Evolutionary conservation across 139 green algal species (phyloP), one percentile per base, ranked within the genome.

Genomic region (Micractinium conductrix): DNA sequence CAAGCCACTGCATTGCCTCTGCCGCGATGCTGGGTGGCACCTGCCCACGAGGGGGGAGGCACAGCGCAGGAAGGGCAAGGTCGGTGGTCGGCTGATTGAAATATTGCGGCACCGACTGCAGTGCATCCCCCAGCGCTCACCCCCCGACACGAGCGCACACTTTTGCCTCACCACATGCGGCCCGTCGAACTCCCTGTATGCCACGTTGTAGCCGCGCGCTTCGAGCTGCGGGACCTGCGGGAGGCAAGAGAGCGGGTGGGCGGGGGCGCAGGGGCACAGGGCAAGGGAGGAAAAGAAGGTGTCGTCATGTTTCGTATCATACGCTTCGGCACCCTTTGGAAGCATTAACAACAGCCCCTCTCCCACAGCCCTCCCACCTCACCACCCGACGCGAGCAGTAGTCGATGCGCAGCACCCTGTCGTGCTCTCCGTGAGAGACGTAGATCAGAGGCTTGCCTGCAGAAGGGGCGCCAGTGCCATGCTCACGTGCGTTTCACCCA

Each of bases 381-480:
- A 50, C 75, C 24, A 79, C 12, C 16, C 50, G 35, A 17, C 40
- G 44, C 16, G 53, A 62, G 74, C 40, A 70, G 45, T 83, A 81
- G 65, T 76, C 65, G 22, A 84, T 79, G 17, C 60, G 48, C 28
- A 87, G 79, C 58, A 87, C 62, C 19, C 65, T 38, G 50, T 87
- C 83, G 19, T 84, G 67, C 17, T 40, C 37, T 26, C 83, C 83
- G 12, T 74, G 62, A 2, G 75, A 84, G 3, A 87, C 42, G 40
- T 83, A 87, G 37, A 81, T 24, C 26, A 81, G 74, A 6, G 74
- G 74, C 43, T 68, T 68, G 37, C 74, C 74, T 65, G 63, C 71
- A n/a, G n/a, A n/a, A n/a, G n/a, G n/a, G n/a, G n/a, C n/a, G n/a
- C n/a, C n/a, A n/a, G n/a, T n/a, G n/a, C n/a, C n/a, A n/a, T n/a